Evolutionary conservation across 164 flowering plant species (phyloP), one percentile per base, ranked within the genome.

Genomic region (Stephania japonica): DNA sequence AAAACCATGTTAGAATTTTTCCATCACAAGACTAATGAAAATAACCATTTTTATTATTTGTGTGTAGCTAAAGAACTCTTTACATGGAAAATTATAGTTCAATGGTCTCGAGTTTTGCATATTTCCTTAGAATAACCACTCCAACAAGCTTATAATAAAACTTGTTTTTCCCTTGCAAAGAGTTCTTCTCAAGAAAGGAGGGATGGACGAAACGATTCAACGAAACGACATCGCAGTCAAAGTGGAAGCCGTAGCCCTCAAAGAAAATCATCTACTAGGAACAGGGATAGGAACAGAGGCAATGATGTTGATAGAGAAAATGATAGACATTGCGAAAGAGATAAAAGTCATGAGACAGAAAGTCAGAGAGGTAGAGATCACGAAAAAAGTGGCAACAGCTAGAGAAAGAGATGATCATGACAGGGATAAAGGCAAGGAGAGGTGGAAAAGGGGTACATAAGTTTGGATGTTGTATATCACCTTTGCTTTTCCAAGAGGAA

Each of bases 181-280:
- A 81, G 82, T 78, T 72, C 86, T 65, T 83, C n/a, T n/a, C n/a
- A n/a, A n/a, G n/a, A n/a, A n/a, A n/a, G n/a, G n/a, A n/a, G n/a
- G n/a, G n/a, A n/a, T n/a, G n/a, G n/a, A n/a, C n/a, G n/a, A n/a
- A n/a, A n/a, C n/a, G n/a, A n/a, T n/a, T n/a, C n/a, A n/a, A 86
- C 87, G 80, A 94, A 92, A 81, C 87, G 96, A 38, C 87, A 81
- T 70, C 88, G 92, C 19, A 90, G 93, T 72, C 80, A 56, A 62
- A 92, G 97, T 79, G 73, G 77, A 75, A 90, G 93, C 71, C 79
- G 72, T 24, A 94, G 98, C 78, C 97, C 97, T 27, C 89, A 73
- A 26, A 78, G 85, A 71, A 92, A 83, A 82, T n/a, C n/a, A n/a
- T n/a, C n/a, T n/a, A n/a, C n/a, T n/a, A n/a, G n/a, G n/a, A n/a